phyloP scores from a whole-genome alignment of 116 monocot species.

The Trichopus zeylanicus region DNA sequence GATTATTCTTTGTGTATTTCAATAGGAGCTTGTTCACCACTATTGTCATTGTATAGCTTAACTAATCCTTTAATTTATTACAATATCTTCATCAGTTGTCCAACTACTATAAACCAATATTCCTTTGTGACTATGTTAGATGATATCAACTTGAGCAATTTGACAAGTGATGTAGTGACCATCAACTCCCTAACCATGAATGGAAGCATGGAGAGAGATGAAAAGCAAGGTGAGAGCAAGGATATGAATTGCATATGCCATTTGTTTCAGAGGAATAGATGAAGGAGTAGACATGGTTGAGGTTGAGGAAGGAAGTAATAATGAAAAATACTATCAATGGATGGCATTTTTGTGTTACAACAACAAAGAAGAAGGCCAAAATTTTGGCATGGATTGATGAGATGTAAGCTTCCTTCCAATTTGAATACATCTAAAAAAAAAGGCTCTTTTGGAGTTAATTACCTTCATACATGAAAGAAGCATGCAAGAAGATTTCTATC shows the following conservation, averaged over 20 bases:
- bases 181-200: slow-evolving; percentile 45
- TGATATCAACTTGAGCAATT: slow-evolving; percentile 37
- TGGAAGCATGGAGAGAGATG: slow-evolving; percentile 10
- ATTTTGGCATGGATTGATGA: too few species aligned
- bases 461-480: too few species aligned
- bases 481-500: too few species aligned
- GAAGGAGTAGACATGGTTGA: background rate
- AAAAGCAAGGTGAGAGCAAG: background rate
- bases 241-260: background rate
- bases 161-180: slow-evolving; percentile 46
- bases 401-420: too few species aligned
- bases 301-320: background rate
- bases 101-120: background rate
- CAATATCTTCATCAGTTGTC: too few species aligned
- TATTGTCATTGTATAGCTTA: slow-evolving; percentile 17
- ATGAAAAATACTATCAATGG: too few species aligned
- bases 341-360: background rate
- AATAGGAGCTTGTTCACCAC: slow-evolving; percentile 37
- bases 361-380: background rate
- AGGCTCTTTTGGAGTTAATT: too few species aligned
- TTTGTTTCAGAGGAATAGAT: background rate
- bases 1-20: slow-evolving; percentile 21
- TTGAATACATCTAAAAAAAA: too few species aligned
- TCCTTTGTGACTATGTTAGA: background rate
- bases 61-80: slow-evolving; percentile 10